Percentiles rank a stretch among this genome's conserved stretches.
These are phyloP conservation scores for Beauveria scarabaeidicola DNA, from an alignment of 2,329 filamentous ascomycete species.

Conservation along the genomic window DNA sequence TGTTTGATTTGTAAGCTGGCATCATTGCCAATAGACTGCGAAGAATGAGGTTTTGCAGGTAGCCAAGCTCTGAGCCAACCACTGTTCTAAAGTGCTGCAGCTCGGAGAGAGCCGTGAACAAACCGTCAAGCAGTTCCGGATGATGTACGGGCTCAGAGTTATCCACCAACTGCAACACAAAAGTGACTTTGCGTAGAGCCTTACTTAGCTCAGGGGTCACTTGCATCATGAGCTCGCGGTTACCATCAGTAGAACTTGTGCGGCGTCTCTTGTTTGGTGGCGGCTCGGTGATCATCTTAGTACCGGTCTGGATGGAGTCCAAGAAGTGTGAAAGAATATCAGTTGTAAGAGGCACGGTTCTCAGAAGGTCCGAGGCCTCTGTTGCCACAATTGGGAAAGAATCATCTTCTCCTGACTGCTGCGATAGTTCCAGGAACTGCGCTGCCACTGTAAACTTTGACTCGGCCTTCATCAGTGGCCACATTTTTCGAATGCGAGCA, in stretches of 20 bases:
- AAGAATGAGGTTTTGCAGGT: slow-evolving; percentile 78
- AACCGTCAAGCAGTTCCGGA: slow-evolving; percentile 63
- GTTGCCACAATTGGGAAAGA: slow-evolving; percentile 33
- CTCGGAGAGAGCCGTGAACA: slow-evolving; percentile 81
- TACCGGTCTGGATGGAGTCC: slow-evolving; percentile 63
- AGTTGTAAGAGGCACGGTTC: slow-evolving; percentile 64
- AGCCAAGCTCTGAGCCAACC: slow-evolving; percentile 78
- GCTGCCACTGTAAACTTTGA: slow-evolving; percentile 51
- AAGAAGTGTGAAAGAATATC: slow-evolving; percentile 65
- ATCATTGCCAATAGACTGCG: slow-evolving; percentile 78
- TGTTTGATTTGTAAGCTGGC: slow-evolving; percentile 59
- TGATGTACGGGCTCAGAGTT: slow-evolving; percentile 67
- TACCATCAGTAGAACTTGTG: slow-evolving; percentile 63
- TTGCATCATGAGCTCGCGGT: slow-evolving; percentile 49
- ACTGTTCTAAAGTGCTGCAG: slow-evolving; percentile 77
- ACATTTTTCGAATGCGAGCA: slow-evolving; percentile 59
- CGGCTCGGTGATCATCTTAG: slow-evolving; percentile 61
- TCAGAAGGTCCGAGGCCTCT: slow-evolving; percentile 63
- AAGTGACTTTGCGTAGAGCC: slow-evolving; percentile 67
- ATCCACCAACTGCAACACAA: slow-evolving; percentile 84
- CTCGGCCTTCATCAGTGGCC: slow-evolving; percentile 61
- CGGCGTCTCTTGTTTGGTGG: slow-evolving; percentile 72
- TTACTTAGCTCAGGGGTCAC: slow-evolving; percentile 57
- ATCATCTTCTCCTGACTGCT: slow-evolving; percentile 31
- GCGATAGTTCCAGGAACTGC: slow-evolving; percentile 53